Conservation (phyloP, 179 eudicot genomes). For the Vitellaria paradoxa region DNA sequence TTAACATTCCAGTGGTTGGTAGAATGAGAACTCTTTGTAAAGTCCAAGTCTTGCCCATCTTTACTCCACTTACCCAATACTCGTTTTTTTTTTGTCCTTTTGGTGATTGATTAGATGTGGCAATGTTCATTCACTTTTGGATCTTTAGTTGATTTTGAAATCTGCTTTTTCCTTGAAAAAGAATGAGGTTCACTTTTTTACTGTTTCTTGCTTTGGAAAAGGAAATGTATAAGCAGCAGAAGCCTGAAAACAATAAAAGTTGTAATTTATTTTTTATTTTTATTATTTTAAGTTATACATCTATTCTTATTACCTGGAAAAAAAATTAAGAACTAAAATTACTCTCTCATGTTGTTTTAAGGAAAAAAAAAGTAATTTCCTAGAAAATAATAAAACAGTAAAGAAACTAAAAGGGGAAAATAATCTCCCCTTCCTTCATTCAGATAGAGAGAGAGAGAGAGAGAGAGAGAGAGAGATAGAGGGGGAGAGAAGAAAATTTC, state of each 20-base stretch:
- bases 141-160: slow-evolving; percentile 36
- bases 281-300: background rate
- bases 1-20: slow-evolving; percentile 20
- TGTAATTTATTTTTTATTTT: background rate
- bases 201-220: slow-evolving; percentile 34
- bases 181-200: slow-evolving; percentile 34
- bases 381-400: no score
- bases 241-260: slow-evolving; percentile 5
- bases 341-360: no score
- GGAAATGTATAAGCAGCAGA: slow-evolving; percentile 15
- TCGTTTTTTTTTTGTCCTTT: slow-evolving; percentile 16
- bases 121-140: slow-evolving; percentile 20
- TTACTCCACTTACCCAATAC: slow-evolving; percentile 23
- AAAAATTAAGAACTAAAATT: no score
- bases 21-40: slow-evolving; percentile 14
- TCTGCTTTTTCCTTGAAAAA: slow-evolving; percentile 41
- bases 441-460: slow-evolving; percentile 5
- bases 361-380: no score
- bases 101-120: slow-evolving; percentile 20
- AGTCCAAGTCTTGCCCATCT: slow-evolving; percentile 5
- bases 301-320: background rate
- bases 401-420: no score
- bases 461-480: slow-evolving; percentile 4
- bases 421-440: no score
- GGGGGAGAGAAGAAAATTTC: background rate